A percentile compares a stretch with the other conserved stretches of the same genome.
Conservation (phyloP, 176 grass and related monocot species). For the Oryza meridionalis region DNA sequence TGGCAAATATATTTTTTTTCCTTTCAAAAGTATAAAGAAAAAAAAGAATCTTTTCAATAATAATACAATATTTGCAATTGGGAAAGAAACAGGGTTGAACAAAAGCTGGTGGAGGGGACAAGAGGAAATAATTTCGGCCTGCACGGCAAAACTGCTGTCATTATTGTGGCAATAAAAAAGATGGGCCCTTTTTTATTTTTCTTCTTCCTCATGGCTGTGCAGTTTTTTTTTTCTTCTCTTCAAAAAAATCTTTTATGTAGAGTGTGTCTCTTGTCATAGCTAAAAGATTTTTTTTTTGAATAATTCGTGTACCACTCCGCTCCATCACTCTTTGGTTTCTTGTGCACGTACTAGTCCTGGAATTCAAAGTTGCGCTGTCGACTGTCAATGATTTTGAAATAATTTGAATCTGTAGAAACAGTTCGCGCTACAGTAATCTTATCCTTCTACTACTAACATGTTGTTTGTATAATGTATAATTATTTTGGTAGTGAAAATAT, state of each 20-base stretch:
- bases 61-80: constrained; percentile 15
- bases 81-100: constrained; percentile 27
- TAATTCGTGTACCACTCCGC: constrained; percentile 18
- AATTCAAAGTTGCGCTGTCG: not conserved
- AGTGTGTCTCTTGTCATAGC: not conserved
- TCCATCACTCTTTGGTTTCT: constrained; percentile 22
- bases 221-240: not conserved
- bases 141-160: constrained; percentile 35
- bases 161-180: constrained; percentile 25
- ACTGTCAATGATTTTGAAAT: constrained; percentile 5
- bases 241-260: not conserved
- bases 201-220: not conserved
- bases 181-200: constrained; percentile 10
- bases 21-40: not conserved
- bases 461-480: not conserved
- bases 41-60: constrained; percentile 3
- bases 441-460: not conserved
- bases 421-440: not conserved
- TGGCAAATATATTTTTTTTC: constrained; percentile 28
- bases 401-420: not conserved
- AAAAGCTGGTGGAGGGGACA: constrained; percentile 36
- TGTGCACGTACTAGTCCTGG: not conserved
- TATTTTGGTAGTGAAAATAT: not conserved
- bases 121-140: constrained; percentile 45
- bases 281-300: not conserved